Percentiles rank a stretch among this genome's conserved stretches.
Evolutionary conservation across 768 basidiomycete species (phyloP).

Genomic region (Pleurotus tuber-regium): DNA sequence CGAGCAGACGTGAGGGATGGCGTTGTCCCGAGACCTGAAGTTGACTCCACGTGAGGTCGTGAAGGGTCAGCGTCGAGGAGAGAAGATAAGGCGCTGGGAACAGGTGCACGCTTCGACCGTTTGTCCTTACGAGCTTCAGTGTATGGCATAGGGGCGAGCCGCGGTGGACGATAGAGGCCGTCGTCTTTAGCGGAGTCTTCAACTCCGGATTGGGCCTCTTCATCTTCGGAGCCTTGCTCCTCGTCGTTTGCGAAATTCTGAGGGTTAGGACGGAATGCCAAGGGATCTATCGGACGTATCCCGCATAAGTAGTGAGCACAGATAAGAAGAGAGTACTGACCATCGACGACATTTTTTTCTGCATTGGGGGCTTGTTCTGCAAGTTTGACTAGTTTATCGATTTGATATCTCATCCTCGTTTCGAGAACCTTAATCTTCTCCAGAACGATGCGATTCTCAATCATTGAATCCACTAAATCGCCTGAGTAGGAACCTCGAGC

Average conservation of each 20-base stretch:
- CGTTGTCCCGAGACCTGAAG: conserved; percentile 63
- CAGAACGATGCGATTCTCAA: conserved; percentile 77
- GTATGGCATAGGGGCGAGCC: conserved; percentile 88
- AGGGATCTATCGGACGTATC: conserved; percentile 62
- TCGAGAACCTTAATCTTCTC: conserved; percentile 90
- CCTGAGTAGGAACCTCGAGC: conserved; percentile 59
- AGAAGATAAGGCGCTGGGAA: conserved; percentile 66
- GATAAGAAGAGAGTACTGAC: conserved; percentile 34
- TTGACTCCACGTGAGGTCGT: conserved; percentile 67
- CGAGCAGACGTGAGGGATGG: conserved; percentile 61
- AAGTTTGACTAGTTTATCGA: conserved; percentile 86
- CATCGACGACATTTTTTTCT: conserved; percentile 47
- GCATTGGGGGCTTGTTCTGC: conserved; percentile 57
- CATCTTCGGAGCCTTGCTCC: conserved; percentile 32
- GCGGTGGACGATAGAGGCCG: conserved; percentile 80
- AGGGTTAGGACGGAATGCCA: conserved; percentile 92
- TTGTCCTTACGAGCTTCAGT: conserved; percentile 45
- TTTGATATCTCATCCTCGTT: conserved; percentile 88
- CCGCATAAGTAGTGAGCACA: conserved; percentile 2
- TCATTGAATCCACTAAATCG: conserved; percentile 76
- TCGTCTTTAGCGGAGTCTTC: conserved; percentile 26
- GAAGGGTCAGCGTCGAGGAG: conserved; percentile 63
- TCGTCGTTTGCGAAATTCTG: conserved; percentile 54
- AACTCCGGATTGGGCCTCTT: conserved; percentile 19
- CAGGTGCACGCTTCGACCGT: conserved; percentile 46